These are phyloP conservation scores for Nakazawaea pomicola DNA, from an alignment of 805 yeast genomes.

Conservation along the genomic window DNA sequence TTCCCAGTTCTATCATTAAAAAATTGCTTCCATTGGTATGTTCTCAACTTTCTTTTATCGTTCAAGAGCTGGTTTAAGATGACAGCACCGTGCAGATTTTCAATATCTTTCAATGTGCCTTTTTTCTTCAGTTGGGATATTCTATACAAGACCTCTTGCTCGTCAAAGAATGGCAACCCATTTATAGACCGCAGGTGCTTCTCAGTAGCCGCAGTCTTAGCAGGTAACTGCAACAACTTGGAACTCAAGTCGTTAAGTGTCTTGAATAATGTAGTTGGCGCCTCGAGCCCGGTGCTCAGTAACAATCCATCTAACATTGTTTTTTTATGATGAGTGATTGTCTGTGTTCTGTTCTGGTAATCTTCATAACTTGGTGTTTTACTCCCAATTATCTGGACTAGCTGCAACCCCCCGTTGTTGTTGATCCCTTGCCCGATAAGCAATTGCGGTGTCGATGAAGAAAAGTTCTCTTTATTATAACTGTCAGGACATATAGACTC, in stretches of 20 bases:
- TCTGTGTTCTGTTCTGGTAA: slow-evolving; percentile 18
- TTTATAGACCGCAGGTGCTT: slow-evolving; percentile 21
- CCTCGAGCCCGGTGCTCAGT: slow-evolving; percentile 13
- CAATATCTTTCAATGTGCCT: slow-evolving; percentile 39
- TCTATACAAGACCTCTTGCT: slow-evolving; percentile 19
- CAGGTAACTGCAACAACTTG: slow-evolving; percentile 20
- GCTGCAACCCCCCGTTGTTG: slow-evolving; percentile 27
- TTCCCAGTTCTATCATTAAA: slow-evolving; percentile 40
- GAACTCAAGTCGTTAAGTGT: slow-evolving; percentile 22
- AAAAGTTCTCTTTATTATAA: slow-evolving; percentile 6
- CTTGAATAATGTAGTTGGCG: slow-evolving; percentile 13
- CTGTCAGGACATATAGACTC: slow-evolving; percentile 9
- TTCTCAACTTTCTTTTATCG: slow-evolving; percentile 35
- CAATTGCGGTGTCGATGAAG: slow-evolving; percentile 3
- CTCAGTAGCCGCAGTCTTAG: slow-evolving; percentile 18
- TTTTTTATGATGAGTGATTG: slow-evolving; percentile 13
- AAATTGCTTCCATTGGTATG: slow-evolving; percentile 43
- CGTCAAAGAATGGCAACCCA: slow-evolving; percentile 41
- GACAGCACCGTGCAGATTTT: slow-evolving; percentile 44
- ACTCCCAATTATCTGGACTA: slow-evolving; percentile 20
- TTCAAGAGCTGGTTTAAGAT: slow-evolving; percentile 39
- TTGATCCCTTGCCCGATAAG: slow-evolving; percentile 29
- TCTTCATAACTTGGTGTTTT: slow-evolving; percentile 30
- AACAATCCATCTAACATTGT: slow-evolving; percentile 14
- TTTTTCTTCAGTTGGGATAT: slow-evolving; percentile 16